Conservation (phyloP, 805 yeast species). For the Nakazawaea holstii region DNA sequence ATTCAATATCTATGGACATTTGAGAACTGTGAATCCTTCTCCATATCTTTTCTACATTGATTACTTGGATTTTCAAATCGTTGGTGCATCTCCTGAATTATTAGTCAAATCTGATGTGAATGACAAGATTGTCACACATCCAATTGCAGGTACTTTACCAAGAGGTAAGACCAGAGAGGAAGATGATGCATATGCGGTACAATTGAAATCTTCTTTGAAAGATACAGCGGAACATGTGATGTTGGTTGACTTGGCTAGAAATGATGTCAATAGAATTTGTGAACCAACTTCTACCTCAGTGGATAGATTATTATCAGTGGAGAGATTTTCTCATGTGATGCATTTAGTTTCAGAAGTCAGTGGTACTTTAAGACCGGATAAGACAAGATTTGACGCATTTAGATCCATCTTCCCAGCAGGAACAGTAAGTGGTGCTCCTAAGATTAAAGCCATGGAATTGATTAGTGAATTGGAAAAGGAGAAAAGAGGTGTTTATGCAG, state of each 20-base stretch:
- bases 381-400: constrained; percentile 93
- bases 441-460: constrained; percentile 93
- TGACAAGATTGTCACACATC: constrained; percentile 84
- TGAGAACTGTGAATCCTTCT: constrained; percentile 94
- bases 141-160: constrained; percentile 94
- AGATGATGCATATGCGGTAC: constrained; percentile 77
- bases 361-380: constrained; percentile 78
- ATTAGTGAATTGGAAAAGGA: constrained; percentile 87
- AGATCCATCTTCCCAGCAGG: constrained; percentile 99
- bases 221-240: constrained; percentile 98
- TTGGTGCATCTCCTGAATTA: constrained; percentile 97
- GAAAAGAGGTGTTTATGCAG: constrained; percentile 95
- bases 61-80: constrained; percentile 84
- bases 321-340: constrained; percentile 94
- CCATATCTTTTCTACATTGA: constrained; percentile 96
- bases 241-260: constrained; percentile 97
- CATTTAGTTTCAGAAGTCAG: constrained; percentile 93
- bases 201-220: constrained; percentile 69
- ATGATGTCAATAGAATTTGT: constrained; percentile 94
- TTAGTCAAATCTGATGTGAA: constrained; percentile 74
- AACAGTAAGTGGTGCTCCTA: constrained; percentile 98
- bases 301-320: constrained; percentile 83
- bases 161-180: constrained; percentile 91
- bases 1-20: constrained; percentile 89
- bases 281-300: constrained; percentile 79